Percentiles rank a stretch among this genome's conserved stretches.
Evolutionary conservation across 164 flowering plant genomes (phyloP).

Genomic region (Piper betle): DNA sequence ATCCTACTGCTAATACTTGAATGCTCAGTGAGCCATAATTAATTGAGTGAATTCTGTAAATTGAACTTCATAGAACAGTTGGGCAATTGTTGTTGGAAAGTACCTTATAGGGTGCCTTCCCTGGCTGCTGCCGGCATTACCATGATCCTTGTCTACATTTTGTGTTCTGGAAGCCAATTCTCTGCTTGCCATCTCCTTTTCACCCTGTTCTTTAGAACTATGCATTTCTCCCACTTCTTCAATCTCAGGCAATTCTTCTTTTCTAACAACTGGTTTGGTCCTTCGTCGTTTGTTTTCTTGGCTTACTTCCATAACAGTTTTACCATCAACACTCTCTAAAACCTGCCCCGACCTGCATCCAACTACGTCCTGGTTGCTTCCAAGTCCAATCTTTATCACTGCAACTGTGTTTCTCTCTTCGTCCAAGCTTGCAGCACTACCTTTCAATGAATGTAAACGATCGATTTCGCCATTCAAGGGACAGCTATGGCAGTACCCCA

Average conservation of each 20-base stretch:
- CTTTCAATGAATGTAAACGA: neutral
- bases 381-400: neutral
- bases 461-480: neutral
- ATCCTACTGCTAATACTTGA: too few relatives aligned
- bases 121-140: too few relatives aligned
- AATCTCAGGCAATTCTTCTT: neutral
- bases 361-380: neutral
- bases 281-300: neutral
- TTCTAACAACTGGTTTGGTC: too few relatives aligned
- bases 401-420: neutral
- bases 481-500: neutral
- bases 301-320: neutral
- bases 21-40: too few relatives aligned
- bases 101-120: too few relatives aligned
- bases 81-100: too few relatives aligned
- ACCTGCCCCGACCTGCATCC: neutral
- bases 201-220: neutral
- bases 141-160: too few relatives aligned
- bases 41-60: too few relatives aligned
- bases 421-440: neutral
- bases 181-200: neutral
- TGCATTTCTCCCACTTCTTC: neutral
- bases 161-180: too few relatives aligned
- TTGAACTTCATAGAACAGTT: too few relatives aligned
- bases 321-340: neutral